Evolutionary conservation across 208 protist genomes (phyloP).

Genomic region (Wallacemonas sp.): DNA sequence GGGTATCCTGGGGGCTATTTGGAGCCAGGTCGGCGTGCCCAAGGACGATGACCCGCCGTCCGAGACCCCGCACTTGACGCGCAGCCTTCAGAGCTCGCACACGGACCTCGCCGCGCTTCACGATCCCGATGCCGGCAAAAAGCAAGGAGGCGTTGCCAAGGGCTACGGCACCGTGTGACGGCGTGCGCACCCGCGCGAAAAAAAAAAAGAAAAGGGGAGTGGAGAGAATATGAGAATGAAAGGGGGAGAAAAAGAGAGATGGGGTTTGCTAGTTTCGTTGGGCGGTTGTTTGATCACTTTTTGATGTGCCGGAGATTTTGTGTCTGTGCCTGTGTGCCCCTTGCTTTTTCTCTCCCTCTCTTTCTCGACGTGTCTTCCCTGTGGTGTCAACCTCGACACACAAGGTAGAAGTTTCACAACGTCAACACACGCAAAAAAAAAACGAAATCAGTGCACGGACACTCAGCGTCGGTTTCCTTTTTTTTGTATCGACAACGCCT

Average conservation of each 20-base stretch:
- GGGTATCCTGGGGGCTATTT: conserved; percentile 49
- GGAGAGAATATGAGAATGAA: not conserved
- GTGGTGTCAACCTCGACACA: no score
- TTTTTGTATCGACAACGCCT: no score
- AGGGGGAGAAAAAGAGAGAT: not conserved
- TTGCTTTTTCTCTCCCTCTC: no score
- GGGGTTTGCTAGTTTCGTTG: no score
- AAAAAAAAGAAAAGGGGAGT: not conserved
- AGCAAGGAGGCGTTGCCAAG: no score
- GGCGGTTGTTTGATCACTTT: no score
- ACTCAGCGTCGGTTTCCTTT: no score
- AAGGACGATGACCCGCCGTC: conserved; percentile 26
- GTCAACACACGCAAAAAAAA: conserved; percentile 4
- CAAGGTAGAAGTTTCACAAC: no score
- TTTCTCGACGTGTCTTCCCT: no score
- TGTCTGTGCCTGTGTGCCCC: no score
- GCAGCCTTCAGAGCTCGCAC: conserved; percentile 14
- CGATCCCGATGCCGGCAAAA: not conserved
- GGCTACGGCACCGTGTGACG: not conserved
- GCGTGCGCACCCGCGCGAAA: not conserved
- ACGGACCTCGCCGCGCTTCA: not conserved
- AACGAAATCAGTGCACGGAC: not conserved
- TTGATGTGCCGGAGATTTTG: no score
- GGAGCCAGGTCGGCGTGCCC: conserved; percentile 52
- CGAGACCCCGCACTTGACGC: conserved; percentile 27